phyloP scores from a whole-genome alignment of 2,329 filamentous ascomycete genomes.

The Monilinia polystroma region DNA sequence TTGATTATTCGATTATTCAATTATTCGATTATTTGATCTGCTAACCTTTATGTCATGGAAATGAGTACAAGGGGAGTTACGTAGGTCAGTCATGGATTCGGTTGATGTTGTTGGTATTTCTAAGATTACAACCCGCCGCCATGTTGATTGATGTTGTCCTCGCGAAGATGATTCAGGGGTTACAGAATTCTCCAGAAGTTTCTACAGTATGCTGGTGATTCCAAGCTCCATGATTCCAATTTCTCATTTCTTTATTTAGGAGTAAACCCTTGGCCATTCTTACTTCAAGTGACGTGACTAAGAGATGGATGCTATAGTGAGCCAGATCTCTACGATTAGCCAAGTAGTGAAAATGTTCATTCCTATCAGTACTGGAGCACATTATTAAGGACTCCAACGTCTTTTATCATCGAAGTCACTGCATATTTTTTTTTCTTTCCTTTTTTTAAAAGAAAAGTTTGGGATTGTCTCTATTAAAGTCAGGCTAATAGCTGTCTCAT shows the following conservation, averaged over 20 bases:
- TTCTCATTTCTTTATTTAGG: not conserved
- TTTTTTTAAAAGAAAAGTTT: not conserved
- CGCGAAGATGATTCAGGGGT: not conserved
- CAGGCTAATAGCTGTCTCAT: not conserved
- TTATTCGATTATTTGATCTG: no score
- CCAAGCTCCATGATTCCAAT: no score
- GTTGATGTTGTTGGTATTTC: no score
- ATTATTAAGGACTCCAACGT: not conserved
- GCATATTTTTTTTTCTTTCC: not conserved
- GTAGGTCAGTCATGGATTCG: no score
- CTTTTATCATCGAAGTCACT: not conserved
- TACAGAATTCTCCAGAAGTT: not conserved
- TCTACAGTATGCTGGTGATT: not conserved
- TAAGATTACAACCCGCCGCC: no score
- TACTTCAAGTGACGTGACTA: not conserved
- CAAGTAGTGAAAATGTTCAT: not conserved
- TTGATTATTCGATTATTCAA: no score
- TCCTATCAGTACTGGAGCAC: not conserved
- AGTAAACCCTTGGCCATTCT: not conserved
- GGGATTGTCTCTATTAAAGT: not conserved
- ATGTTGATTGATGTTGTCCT: not conserved
- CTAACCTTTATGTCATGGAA: not conserved
- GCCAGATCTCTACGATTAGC: not conserved
- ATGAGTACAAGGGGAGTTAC: not conserved
- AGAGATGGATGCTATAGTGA: not conserved